Conservation (phyloP, 2,329 filamentous ascomycete species). For the Colletotrichum tamarilloi region DNA sequence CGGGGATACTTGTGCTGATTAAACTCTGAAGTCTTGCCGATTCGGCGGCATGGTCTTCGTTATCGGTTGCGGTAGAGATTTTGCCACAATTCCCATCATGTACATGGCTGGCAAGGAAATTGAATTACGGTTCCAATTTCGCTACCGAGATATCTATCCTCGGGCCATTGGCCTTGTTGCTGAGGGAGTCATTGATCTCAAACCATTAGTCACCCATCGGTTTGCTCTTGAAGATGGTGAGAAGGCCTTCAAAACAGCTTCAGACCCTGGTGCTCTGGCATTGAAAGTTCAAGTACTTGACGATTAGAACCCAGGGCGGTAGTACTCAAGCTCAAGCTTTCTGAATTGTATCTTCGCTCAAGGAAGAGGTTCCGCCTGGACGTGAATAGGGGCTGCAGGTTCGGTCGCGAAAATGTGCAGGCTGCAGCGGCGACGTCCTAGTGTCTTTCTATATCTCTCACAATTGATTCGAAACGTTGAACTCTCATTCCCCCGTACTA, state of each 20-base stretch:
- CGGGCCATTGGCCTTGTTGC: constrained; percentile 52
- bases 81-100: constrained; percentile 51
- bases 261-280: constrained; percentile 22
- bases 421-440: too few species aligned
- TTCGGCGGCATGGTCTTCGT: constrained; percentile 50
- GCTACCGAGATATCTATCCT: constrained; percentile 52
- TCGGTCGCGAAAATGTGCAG: too few species aligned
- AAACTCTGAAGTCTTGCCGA: constrained; percentile 16
- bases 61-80: constrained; percentile 48
- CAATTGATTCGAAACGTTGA: too few species aligned
- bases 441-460: background rate
- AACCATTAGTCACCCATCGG: constrained; percentile 45
- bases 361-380: too few species aligned
- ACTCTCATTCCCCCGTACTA: background rate
- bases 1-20: background rate
- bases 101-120: constrained; percentile 44
- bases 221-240: constrained; percentile 46
- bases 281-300: constrained; percentile 37
- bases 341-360: too few species aligned
- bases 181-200: constrained; percentile 42
- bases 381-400: too few species aligned
- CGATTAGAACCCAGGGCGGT: constrained; percentile 2
- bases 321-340: background rate
- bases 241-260: constrained; percentile 42
- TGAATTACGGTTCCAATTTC: constrained; percentile 51